Percentiles rank a stretch among this genome's conserved stretches.
These are phyloP conservation scores for Globisporangium nagaii DNA, from an alignment of 352 stramenopile genomes.

Conservation along the genomic window DNA sequence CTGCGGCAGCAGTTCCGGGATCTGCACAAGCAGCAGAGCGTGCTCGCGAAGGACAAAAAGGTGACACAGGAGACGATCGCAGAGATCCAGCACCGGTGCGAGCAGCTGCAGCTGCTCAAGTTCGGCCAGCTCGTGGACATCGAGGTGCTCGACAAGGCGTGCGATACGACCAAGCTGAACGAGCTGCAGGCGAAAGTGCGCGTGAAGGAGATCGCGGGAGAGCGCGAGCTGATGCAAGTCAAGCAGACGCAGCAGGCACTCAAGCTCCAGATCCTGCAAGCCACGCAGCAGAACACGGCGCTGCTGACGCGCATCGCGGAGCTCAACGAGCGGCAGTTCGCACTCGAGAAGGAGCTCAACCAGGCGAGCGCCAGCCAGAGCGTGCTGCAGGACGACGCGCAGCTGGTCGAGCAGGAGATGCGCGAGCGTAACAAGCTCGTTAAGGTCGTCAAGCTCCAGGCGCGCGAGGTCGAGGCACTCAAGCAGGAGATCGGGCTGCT, in stretches of 20 bases:
- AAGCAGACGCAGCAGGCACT: slow-evolving; percentile 57
- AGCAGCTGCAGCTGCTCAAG: slow-evolving; percentile 81
- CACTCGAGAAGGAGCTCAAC: slow-evolving; percentile 87
- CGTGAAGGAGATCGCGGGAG: slow-evolving; percentile 66
- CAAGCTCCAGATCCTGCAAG: slow-evolving; percentile 68
- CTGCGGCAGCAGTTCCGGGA: slow-evolving; percentile 87
- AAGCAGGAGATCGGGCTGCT: slow-evolving; percentile 87
- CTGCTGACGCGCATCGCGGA: slow-evolving; percentile 72
- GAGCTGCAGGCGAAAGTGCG: slow-evolving; percentile 72
- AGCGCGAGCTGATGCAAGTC: slow-evolving; percentile 33
- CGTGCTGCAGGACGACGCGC: slow-evolving; percentile 46
- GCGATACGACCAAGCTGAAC: slow-evolving; percentile 58
- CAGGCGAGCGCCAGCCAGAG: slow-evolving; percentile 33
- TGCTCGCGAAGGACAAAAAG: slow-evolving; percentile 78
- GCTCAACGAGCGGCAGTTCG: slow-evolving; percentile 70
- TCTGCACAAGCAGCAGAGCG: slow-evolving; percentile 82
- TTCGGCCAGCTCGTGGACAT: slow-evolving; percentile 83
- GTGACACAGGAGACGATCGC: slow-evolving; percentile 65
- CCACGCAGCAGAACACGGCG: slow-evolving; percentile 82
- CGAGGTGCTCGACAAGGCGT: slow-evolving; percentile 85
- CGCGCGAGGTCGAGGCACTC: slow-evolving; percentile 87
- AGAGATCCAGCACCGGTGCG: slow-evolving; percentile 52
- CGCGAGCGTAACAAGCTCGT: slow-evolving; percentile 88
- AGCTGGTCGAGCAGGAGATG: slow-evolving; percentile 64
- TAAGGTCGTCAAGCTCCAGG: slow-evolving; percentile 88